Conservation (phyloP, 169 alveolate species). For the Theileria luwenshuni region DNA sequence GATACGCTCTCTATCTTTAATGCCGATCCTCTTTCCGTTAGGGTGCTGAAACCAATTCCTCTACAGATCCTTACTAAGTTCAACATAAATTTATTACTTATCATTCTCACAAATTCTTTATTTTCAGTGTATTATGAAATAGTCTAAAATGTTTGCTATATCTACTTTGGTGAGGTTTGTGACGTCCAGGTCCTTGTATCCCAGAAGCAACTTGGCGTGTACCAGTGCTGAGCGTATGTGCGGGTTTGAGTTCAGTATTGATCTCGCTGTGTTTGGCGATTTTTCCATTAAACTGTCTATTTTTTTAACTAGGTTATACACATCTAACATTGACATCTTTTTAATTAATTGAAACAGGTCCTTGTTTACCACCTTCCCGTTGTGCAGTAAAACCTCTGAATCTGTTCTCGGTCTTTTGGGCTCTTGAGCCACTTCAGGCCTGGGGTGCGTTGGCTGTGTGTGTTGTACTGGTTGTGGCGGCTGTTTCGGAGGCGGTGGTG, state of each 20-base stretch:
- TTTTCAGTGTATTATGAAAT: conserved; percentile 11
- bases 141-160: conserved; percentile 25
- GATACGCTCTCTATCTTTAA: too few species aligned
- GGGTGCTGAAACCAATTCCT: too few species aligned
- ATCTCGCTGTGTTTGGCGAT: conserved; percentile 47
- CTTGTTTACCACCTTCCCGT: conserved; percentile 38
- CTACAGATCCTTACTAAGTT: too few species aligned
- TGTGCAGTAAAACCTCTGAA: conserved; percentile 17
- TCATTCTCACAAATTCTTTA: too few species aligned
- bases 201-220: conserved; percentile 58
- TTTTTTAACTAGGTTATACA: conserved; percentile 27
- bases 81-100: background rate
- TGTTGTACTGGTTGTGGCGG: background rate
- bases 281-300: conserved; percentile 38
- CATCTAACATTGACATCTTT: conserved; percentile 58
- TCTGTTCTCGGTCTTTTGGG: conserved; percentile 14
- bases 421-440: background rate
- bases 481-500: background rate
- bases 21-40: too few species aligned
- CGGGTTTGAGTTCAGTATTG: conserved; percentile 28
- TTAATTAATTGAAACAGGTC: conserved; percentile 32
- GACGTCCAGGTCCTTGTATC: conserved; percentile 17
- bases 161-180: background rate
- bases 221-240: conserved; percentile 30
- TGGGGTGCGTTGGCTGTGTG: background rate